phyloP scores from a whole-genome alignment of 2,329 filamentous ascomycete species.

The Fusarium aywerte region DNA sequence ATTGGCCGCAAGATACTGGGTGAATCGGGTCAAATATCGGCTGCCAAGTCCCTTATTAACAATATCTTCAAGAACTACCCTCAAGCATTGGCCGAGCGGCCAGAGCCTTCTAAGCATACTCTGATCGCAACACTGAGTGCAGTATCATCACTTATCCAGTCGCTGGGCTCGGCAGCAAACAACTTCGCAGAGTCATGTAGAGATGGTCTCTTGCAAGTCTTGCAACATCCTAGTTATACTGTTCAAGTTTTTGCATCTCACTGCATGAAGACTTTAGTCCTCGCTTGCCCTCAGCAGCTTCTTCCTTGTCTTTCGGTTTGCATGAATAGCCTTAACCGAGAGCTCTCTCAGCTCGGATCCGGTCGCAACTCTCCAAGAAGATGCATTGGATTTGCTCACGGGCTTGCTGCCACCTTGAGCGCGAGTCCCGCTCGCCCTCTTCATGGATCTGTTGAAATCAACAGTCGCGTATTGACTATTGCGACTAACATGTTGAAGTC shows the following conservation, averaged over 20 bases:
- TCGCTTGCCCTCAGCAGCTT: slow-evolving; percentile 92
- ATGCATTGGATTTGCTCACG: slow-evolving; percentile 92
- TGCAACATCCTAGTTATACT: slow-evolving; percentile 95
- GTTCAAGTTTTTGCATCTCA: slow-evolving; percentile 91
- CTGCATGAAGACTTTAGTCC: slow-evolving; percentile 85
- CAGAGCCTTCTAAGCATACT: slow-evolving; percentile 88
- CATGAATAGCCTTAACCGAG: slow-evolving; percentile 92
- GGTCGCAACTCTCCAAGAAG: slow-evolving; percentile 82
- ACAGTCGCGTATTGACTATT: slow-evolving; percentile 89
- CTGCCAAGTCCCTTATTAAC: slow-evolving; percentile 84
- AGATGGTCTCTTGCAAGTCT: slow-evolving; percentile 86
- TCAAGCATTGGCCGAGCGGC: slow-evolving; percentile 84
- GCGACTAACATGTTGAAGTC: slow-evolving; percentile 93
- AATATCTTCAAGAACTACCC: slow-evolving; percentile 94
- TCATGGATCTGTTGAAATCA: slow-evolving; percentile 95
- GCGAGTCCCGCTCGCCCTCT: slow-evolving; percentile 88
- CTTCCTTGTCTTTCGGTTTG: slow-evolving; percentile 92
- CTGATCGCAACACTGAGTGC: slow-evolving; percentile 83
- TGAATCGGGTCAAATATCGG: slow-evolving; percentile 87
- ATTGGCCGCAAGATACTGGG: slow-evolving; percentile 84
- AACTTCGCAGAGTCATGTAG: slow-evolving; percentile 83
- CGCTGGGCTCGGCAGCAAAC: slow-evolving; percentile 83
- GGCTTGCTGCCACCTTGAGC: slow-evolving; percentile 88
- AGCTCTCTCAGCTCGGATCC: slow-evolving; percentile 80
- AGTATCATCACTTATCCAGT: slow-evolving; percentile 79